phyloP scores from a whole-genome alignment of 116 monocot genomes.

The Dioscorea cayenensis region DNA sequence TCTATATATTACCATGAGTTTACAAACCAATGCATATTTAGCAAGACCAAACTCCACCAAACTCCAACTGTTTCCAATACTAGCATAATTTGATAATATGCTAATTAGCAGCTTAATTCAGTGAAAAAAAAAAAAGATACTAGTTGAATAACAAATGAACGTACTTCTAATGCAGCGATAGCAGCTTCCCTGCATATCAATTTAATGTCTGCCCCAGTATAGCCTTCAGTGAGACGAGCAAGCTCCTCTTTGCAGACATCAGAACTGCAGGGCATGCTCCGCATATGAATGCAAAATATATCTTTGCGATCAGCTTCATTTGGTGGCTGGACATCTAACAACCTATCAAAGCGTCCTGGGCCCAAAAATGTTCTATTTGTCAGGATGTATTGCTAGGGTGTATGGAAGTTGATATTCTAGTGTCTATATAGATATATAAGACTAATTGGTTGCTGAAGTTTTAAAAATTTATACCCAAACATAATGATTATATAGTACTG shows the following conservation, averaged over 20 bases:
- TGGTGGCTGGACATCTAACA: conserved; percentile 83
- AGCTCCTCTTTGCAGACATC: conserved; percentile 56
- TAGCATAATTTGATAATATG: too few species aligned
- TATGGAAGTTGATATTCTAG: not conserved
- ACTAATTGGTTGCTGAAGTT: not conserved
- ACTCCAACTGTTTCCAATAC: not conserved
- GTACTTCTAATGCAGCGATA: conserved; percentile 73
- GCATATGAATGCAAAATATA: conserved; percentile 71
- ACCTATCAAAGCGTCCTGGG: conserved; percentile 85
- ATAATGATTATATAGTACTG: too few species aligned
- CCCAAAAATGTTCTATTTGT: not conserved
- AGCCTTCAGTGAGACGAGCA: conserved; percentile 68
- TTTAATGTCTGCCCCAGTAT: conserved; percentile 94
- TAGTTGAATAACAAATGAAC: conserved; percentile 4
- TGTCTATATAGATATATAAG: not conserved
- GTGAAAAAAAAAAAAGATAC: too few species aligned
- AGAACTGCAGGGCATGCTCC: conserved; percentile 43
- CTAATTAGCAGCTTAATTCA: not conserved
- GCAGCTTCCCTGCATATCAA: conserved; percentile 70
- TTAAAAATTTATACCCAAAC: not conserved
- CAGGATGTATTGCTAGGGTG: not conserved
- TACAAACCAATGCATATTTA: not conserved
- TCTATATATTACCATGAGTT: not conserved
- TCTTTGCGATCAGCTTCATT: conserved; percentile 64
- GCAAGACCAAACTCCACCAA: not conserved